A percentile compares a stretch with the other conserved stretches of the same genome.
Evolutionary conservation across 2,329 filamentous ascomycete species (phyloP).

Genomic region (Colletotrichum lentis): DNA sequence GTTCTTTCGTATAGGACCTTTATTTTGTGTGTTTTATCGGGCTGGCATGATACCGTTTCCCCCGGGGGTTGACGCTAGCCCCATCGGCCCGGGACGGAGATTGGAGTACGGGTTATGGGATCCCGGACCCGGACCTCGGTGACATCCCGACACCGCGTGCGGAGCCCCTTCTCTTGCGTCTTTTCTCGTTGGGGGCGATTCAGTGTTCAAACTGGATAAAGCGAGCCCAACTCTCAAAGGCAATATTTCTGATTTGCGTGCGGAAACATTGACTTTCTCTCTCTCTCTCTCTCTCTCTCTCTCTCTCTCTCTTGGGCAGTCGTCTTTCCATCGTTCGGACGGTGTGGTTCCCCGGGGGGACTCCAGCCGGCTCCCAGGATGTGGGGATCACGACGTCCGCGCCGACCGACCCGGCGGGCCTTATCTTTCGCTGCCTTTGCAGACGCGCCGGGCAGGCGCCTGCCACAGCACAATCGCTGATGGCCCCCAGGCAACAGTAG

Average conservation of each 20-base stretch:
- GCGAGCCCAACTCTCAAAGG: background rate
- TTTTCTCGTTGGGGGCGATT: background rate
- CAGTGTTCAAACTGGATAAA: background rate
- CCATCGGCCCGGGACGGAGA: background rate
- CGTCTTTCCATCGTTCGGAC: background rate
- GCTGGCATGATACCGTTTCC: background rate
- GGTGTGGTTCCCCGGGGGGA: too few species aligned
- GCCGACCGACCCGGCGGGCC: background rate
- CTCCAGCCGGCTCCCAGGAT: background rate
- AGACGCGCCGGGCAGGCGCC: background rate
- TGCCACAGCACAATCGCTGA: background rate
- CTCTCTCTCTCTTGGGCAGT: too few species aligned
- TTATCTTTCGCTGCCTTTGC: background rate
- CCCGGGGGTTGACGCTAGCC: background rate
- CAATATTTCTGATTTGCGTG: rapidly evolving
- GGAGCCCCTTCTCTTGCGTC: background rate
- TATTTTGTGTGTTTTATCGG: background rate
- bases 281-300: too few species aligned
- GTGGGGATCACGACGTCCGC: background rate
- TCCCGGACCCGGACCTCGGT: background rate
- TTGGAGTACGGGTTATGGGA: background rate
- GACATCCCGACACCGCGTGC: background rate
- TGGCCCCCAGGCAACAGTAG: background rate
- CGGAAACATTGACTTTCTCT: background rate
- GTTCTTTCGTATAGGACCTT: too few species aligned